These are phyloP conservation scores for Didymella pomorum DNA, from an alignment of 2,329 filamentous ascomycete species.

Conservation along the genomic window DNA sequence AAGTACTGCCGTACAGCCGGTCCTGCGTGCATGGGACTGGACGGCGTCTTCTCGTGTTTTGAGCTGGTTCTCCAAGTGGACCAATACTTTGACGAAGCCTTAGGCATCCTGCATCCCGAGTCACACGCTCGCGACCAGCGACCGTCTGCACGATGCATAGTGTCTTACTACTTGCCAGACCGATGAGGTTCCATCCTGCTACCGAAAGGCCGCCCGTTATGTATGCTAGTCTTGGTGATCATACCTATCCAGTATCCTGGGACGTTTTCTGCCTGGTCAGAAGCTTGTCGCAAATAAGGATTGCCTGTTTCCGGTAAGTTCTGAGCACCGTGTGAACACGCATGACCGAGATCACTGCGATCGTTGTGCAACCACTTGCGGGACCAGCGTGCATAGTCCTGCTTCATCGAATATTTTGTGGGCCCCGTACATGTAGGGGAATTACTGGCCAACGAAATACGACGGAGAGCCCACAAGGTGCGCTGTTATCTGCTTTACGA, in stretches of 20 bases:
- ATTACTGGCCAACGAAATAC: slow-evolving; percentile 19
- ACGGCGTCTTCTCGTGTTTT: neutral
- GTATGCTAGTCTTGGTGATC: neutral
- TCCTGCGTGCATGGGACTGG: neutral
- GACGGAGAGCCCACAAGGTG: slow-evolving; percentile 9
- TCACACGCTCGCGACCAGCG: neutral
- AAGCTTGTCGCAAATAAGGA: slow-evolving; percentile 28
- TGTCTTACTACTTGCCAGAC: neutral
- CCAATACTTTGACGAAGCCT: neutral
- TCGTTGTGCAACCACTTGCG: slow-evolving; percentile 6
- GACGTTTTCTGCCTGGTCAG: neutral
- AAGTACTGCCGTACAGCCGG: neutral
- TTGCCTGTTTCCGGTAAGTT: slow-evolving; percentile 9
- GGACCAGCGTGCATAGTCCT: neutral
- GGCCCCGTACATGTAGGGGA: neutral
- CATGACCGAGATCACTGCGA: neutral
- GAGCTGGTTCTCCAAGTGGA: neutral
- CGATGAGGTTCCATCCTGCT: neutral
- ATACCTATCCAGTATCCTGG: neutral
- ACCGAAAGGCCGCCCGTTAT: neutral
- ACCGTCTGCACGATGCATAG: neutral
- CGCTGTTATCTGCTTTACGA: slow-evolving; percentile 18
- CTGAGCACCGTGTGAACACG: slow-evolving; percentile 4
- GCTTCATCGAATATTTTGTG: neutral
- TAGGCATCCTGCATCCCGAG: neutral